A percentile compares a stretch with the other conserved stretches of the same genome.
phyloP scores from a whole-genome alignment of 2,329 filamentous ascomycete genomes.

The Aspergillus transmontanensis region DNA sequence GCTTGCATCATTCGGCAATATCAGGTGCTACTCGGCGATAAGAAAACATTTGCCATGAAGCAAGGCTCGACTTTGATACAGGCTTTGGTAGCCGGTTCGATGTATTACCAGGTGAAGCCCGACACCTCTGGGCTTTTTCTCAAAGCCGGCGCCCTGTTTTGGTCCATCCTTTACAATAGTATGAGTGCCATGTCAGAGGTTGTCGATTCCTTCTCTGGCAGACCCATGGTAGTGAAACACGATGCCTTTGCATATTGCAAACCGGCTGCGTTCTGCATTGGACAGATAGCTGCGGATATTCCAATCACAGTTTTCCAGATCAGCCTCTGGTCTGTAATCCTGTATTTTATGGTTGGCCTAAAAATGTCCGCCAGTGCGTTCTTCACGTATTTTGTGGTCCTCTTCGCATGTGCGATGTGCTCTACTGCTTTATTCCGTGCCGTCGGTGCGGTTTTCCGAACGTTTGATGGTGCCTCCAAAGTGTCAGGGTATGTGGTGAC shows the following conservation, averaged over 20 bases:
- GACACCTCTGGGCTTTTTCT: slow-evolving; percentile 62
- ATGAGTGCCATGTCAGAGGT: slow-evolving; percentile 67
- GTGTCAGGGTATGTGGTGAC: slow-evolving; percentile 35
- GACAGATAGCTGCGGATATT: slow-evolving; percentile 48
- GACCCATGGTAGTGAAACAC: slow-evolving; percentile 61
- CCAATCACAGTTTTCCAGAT: slow-evolving; percentile 61
- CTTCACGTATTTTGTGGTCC: slow-evolving; percentile 61
- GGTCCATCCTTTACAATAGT: slow-evolving; percentile 62
- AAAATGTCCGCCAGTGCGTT: slow-evolving; percentile 55
- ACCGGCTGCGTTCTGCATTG: slow-evolving; percentile 44
- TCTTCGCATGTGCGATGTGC: slow-evolving; percentile 53
- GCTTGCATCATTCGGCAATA: slow-evolving; percentile 62
- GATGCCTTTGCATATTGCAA: slow-evolving; percentile 60
- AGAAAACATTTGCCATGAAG: slow-evolving; percentile 64
- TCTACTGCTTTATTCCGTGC: slow-evolving; percentile 60
- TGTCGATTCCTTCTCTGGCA: slow-evolving; percentile 60
- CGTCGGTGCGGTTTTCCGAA: slow-evolving; percentile 56
- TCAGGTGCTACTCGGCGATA: slow-evolving; percentile 66
- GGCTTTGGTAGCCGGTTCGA: slow-evolving; percentile 64
- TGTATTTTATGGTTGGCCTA: slow-evolving; percentile 65
- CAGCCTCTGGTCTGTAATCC: slow-evolving; percentile 56
- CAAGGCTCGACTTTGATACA: slow-evolving; percentile 60
- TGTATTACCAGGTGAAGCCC: slow-evolving; percentile 66
- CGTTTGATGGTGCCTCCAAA: slow-evolving; percentile 61
- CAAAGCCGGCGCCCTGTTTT: slow-evolving; percentile 65